These are phyloP conservation scores for Brasilioporus rufonigricans DNA, from an alignment of 768 basidiomycete species.

Conservation along the genomic window DNA sequence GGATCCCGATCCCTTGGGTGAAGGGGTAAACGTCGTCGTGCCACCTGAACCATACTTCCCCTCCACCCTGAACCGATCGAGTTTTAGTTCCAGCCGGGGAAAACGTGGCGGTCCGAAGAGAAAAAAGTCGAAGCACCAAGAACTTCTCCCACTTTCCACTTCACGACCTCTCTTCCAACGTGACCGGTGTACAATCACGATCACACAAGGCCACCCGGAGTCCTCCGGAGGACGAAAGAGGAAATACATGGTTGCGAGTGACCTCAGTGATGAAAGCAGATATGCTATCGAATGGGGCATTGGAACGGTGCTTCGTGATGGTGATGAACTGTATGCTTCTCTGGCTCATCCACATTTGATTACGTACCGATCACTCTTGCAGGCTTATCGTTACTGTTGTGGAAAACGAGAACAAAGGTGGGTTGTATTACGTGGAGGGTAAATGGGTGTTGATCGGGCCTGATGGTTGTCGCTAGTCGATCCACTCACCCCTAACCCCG, in stretches of 20 bases:
- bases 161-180: conserved; percentile 83
- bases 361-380: not conserved
- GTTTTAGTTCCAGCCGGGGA: conserved; percentile 35
- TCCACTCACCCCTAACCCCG: conserved; percentile 63
- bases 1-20: conserved; percentile 83
- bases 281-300: conserved; percentile 99
- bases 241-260: conserved; percentile 87
- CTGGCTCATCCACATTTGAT: not conserved
- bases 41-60: conserved; percentile 84
- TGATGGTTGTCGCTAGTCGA: conserved; percentile 47
- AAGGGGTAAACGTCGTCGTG: conserved; percentile 87
- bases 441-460: not conserved
- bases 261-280: conserved; percentile 89
- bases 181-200: conserved; percentile 86
- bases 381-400: conserved; percentile 85
- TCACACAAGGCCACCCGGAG: conserved; percentile 83
- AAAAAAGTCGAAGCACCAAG: conserved; percentile 62
- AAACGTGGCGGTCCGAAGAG: conserved; percentile 43
- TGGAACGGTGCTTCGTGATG: conserved; percentile 91
- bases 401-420: conserved; percentile 90
- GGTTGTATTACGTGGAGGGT: conserved; percentile 14
- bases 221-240: conserved; percentile 56
- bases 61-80: conserved; percentile 59
- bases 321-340: conserved; percentile 72
- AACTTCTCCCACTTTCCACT: conserved; percentile 62